Conservation (phyloP, 2,329 filamentous ascomycete genomes). For the Cadophora sp. region DNA sequence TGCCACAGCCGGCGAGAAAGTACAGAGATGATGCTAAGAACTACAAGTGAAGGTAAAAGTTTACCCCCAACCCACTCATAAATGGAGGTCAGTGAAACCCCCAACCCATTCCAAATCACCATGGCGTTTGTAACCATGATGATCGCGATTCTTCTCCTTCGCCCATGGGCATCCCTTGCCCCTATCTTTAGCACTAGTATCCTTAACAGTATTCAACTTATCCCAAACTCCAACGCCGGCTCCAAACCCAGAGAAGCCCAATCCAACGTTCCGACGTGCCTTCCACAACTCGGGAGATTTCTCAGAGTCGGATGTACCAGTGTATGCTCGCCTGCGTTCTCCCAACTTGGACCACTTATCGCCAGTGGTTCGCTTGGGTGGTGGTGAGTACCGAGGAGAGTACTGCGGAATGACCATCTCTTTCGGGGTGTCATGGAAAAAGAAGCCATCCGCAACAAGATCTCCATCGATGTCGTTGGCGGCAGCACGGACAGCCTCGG, state of each 20-base stretch:
- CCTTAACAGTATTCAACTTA: constrained; percentile 45
- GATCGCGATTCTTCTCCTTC: constrained; percentile 55
- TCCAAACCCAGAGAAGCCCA: constrained; percentile 57
- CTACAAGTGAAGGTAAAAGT: constrained; percentile 58
- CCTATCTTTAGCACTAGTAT: constrained; percentile 47
- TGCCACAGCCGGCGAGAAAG: constrained; percentile 28
- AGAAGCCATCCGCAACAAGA: constrained; percentile 71
- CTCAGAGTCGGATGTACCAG: constrained; percentile 56
- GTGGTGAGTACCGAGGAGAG: constrained; percentile 66
- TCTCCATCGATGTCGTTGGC: constrained; percentile 65
- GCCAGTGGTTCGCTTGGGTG: constrained; percentile 66
- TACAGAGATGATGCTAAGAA: constrained; percentile 33
- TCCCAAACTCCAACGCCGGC: constrained; percentile 43
- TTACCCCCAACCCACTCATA: constrained; percentile 23
- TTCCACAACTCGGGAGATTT: constrained; percentile 57
- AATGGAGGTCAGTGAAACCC: constrained; percentile 71
- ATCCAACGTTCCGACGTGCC: constrained; percentile 53
- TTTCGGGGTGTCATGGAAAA: constrained; percentile 70
- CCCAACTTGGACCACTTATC: constrained; percentile 94
- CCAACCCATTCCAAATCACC: constrained; percentile 93
- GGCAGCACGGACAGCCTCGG: constrained; percentile 49
- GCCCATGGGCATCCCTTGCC: constrained; percentile 57
- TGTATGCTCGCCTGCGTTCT: constrained; percentile 77
- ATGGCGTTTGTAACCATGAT: constrained; percentile 61
- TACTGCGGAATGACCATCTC: constrained; percentile 46